phyloP scores from a whole-genome alignment of 208 protist species.

The Leishmania amazonensis region DNA sequence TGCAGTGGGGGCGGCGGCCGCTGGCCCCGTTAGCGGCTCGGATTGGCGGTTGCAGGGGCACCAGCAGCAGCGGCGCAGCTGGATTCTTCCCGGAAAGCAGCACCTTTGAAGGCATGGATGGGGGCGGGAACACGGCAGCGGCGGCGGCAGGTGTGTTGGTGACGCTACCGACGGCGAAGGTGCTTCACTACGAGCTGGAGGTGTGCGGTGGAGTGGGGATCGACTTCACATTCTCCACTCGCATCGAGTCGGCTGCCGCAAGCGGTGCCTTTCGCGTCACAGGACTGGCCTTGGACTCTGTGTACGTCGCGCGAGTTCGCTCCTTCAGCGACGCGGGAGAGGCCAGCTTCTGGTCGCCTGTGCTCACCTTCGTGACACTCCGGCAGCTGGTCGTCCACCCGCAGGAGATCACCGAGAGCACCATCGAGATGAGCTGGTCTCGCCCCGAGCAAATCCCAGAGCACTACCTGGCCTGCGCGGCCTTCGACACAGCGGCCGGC shows the following conservation, averaged over 20 bases:
- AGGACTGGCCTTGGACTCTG: constrained; percentile 55
- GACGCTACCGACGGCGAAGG: constrained; percentile 39
- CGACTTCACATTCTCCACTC: constrained; percentile 30
- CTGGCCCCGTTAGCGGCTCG: constrained; percentile 25
- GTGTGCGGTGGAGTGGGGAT: constrained; percentile 37
- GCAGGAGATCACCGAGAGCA: constrained; percentile 73
- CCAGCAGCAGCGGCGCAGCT: not conserved
- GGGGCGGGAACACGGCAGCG: not conserved
- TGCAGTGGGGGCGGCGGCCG: constrained; percentile 57
- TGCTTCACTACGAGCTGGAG: constrained; percentile 64
- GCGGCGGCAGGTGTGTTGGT: constrained; percentile 2
- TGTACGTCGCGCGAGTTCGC: constrained; percentile 65
- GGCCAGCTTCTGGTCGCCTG: constrained; percentile 70
- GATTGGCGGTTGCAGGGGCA: constrained; percentile 5
- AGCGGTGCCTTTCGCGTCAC: constrained; percentile 41
- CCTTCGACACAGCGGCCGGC: not conserved
- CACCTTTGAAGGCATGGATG: not conserved
- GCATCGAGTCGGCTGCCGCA: constrained; percentile 20
- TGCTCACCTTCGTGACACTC: constrained; percentile 66
- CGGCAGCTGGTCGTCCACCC: constrained; percentile 57
- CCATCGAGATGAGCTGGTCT: constrained; percentile 71
- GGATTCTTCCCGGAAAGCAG: not conserved
- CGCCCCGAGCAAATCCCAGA: constrained; percentile 59
- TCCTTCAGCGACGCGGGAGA: constrained; percentile 61
- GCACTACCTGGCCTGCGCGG: constrained; percentile 23